A percentile compares a stretch with the other conserved stretches of the same genome.
phyloP scores from a whole-genome alignment of 169 alveolate genomes.

The Sarcocystis neurona region DNA sequence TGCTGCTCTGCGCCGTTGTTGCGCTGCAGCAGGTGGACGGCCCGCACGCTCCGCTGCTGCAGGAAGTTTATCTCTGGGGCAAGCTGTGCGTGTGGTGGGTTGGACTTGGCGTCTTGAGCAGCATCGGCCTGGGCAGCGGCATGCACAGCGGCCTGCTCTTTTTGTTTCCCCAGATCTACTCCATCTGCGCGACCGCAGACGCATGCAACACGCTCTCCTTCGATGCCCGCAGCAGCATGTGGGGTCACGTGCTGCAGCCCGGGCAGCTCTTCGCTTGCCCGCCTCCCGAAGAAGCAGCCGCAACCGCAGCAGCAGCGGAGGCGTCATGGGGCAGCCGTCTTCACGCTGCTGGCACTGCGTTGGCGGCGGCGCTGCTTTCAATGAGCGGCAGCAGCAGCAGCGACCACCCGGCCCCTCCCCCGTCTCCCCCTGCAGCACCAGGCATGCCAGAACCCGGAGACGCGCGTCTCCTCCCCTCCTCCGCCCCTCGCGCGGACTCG shows the following conservation, averaged over 20 bases:
- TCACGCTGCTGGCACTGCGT: no score
- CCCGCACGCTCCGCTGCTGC: constrained; percentile 24
- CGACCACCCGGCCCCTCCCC: neutral
- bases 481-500: neutral
- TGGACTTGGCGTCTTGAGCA: constrained; percentile 75
- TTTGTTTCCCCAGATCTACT: constrained; percentile 80
- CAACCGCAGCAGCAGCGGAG: no score
- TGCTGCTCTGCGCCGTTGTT: constrained; percentile 2
- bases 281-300: neutral
- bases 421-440: no score
- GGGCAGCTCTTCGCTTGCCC: constrained; percentile 68
- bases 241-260: constrained; percentile 68
- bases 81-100: constrained; percentile 76
- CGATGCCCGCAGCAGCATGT: constrained; percentile 75
- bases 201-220: constrained; percentile 66
- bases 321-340: no score
- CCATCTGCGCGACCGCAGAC: constrained; percentile 77
- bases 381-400: neutral
- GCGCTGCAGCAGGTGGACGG: constrained; percentile 38
- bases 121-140: constrained; percentile 82
- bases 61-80: constrained; percentile 31
- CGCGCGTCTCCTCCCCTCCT: no score
- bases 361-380: no score
- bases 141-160: constrained; percentile 82
- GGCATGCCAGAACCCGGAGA: no score